Evolutionary conservation across 2,329 filamentous ascomycete species (phyloP).

Genomic region (Phoma sp.): DNA sequence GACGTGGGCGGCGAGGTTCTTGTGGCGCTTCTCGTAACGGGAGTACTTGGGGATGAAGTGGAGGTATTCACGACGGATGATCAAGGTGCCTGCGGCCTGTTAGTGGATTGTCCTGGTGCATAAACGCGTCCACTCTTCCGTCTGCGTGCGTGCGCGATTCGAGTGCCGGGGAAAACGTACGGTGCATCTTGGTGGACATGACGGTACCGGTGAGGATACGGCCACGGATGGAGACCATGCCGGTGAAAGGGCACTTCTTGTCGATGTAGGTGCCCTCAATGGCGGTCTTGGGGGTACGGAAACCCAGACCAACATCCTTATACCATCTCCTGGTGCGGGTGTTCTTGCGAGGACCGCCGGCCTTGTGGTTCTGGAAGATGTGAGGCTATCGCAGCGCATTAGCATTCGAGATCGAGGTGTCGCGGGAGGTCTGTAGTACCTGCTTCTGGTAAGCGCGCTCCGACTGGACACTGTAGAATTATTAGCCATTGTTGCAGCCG

Average conservation of each 20-base stretch:
- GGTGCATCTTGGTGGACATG: slow-evolving; percentile 99
- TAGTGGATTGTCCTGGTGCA: slow-evolving; percentile 59
- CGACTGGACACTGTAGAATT: slow-evolving; percentile 89
- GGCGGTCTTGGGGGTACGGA: slow-evolving; percentile 97
- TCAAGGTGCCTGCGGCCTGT: slow-evolving; percentile 68
- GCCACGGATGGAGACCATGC: slow-evolving; percentile 98
- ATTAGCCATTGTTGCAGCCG: slow-evolving; percentile 32
- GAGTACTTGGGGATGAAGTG: slow-evolving; percentile 99
- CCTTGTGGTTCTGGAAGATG: slow-evolving; percentile 99
- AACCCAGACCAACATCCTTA: slow-evolving; percentile 99
- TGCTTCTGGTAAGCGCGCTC: slow-evolving; percentile 99
- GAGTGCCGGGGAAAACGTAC: slow-evolving; percentile 54
- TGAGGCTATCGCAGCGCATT: slow-evolving; percentile 75
- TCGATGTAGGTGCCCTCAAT: slow-evolving; percentile 99
- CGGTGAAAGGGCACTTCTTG: slow-evolving; percentile 99
- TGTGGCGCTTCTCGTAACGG: slow-evolving; percentile 99
- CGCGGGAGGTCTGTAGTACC: slow-evolving; percentile 38
- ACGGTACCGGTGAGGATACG: slow-evolving; percentile 99
- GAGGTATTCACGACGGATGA: slow-evolving; percentile 99
- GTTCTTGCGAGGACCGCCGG: slow-evolving; percentile 67
- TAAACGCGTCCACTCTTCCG: slow-evolving; percentile 99
- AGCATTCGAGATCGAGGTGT: slow-evolving; percentile 33
- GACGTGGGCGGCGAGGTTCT: slow-evolving; percentile 99
- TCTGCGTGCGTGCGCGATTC: slow-evolving; percentile 60
- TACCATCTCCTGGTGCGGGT: slow-evolving; percentile 80